These are phyloP conservation scores for Hemisphaericaspora lyxosophila DNA, from an alignment of 1,139 yeast species.

Conservation along the genomic window DNA sequence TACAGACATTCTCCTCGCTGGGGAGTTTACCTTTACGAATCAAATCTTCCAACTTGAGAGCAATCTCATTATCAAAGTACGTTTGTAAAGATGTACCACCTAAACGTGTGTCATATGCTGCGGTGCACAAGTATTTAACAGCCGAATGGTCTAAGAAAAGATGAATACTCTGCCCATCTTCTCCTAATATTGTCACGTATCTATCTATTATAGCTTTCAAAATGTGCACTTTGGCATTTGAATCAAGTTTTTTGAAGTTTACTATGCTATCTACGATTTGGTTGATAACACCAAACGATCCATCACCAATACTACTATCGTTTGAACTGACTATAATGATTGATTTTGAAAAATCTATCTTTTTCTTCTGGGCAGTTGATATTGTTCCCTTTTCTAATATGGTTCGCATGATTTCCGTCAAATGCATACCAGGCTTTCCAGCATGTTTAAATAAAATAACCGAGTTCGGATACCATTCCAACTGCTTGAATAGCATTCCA, in stretches of 20 bases:
- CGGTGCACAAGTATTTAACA: background rate
- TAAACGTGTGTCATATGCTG: background rate
- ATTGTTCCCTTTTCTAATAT: background rate
- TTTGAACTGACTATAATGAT: background rate
- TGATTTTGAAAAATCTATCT: background rate
- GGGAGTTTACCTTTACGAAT: background rate
- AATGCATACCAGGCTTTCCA: background rate
- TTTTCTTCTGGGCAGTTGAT: background rate
- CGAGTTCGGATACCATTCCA: background rate
- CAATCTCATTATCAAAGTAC: background rate
- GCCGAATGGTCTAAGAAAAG: background rate
- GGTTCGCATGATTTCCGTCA: background rate
- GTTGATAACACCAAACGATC: no score
- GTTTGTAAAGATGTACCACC: background rate
- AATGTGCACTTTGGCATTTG: background rate
- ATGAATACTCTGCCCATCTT: background rate
- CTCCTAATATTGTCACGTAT: background rate
- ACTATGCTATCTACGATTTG: background rate
- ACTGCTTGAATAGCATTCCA: background rate
- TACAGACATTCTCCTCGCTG: background rate
- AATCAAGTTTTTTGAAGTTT: background rate
- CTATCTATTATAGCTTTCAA: background rate
- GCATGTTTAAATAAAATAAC: background rate
- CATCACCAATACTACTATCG: no score
- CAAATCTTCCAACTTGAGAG: background rate